A percentile compares a stretch with the other conserved stretches of the same genome.
Conservation (phyloP, 164 flowering plant genomes). For the Taxillus chinensis region DNA sequence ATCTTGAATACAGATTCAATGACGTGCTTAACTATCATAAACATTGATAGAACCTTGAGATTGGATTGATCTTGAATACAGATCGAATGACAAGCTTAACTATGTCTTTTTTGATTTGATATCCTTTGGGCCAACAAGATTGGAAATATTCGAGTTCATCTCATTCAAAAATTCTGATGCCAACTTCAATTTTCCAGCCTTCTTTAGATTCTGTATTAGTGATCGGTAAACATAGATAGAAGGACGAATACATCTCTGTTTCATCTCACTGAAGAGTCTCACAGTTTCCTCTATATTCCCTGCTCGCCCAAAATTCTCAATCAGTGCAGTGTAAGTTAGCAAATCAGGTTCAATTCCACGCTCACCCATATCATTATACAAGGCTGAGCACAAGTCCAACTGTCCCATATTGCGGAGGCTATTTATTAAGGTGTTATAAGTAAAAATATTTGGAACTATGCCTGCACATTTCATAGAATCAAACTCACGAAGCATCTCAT, state of each 20-base stretch:
- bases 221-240: conserved; percentile 60
- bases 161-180: conserved; percentile 43
- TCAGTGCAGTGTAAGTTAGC: conserved; percentile 68
- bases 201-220: conserved; percentile 44
- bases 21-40: too few relatives aligned
- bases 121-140: conserved; percentile 51
- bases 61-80: too few relatives aligned
- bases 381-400: conserved; percentile 39
- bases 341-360: conserved; percentile 69
- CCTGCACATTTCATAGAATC: conserved; percentile 46
- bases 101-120: conserved; percentile 37
- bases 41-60: too few relatives aligned
- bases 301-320: conserved; percentile 65
- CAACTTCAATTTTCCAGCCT: conserved; percentile 49
- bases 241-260: conserved; percentile 38
- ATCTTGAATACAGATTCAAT: too few relatives aligned
- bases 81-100: background rate
- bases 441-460: conserved; percentile 48
- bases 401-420: conserved; percentile 58
- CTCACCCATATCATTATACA: conserved; percentile 47
- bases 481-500: conserved; percentile 64
- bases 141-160: conserved; percentile 38
- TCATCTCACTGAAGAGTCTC: conserved; percentile 64
- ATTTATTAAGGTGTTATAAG: conserved; percentile 73
- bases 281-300: conserved; percentile 60